Evolutionary conservation across 202 grass and related monocot species (phyloP), one percentile per base, ranked within the genome.

Genomic region (Setaria viridis): DNA sequence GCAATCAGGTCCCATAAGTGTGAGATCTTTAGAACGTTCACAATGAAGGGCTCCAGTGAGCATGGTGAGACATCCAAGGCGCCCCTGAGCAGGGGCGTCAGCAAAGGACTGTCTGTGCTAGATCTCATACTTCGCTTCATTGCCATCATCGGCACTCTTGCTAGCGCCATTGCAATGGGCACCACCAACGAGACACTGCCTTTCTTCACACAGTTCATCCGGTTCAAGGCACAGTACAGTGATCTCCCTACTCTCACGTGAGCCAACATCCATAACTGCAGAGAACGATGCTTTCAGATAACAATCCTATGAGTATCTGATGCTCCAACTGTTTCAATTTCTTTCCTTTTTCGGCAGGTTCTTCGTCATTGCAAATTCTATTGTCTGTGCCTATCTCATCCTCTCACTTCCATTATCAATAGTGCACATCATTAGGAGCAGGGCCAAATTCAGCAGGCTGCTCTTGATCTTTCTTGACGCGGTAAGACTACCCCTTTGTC

Each of bases 131-230:
- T 95, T 15, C 93, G 93, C 42, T 29, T 88, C 55, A 34, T 93
- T 0, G 89, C 93, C 2, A 83, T 91, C 79, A 73, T 95, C 2
- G 81, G 91, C 48, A 91, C 93, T 59, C 91, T 95, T 16, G 91
- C 86, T 0, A 93, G 93, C 55, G 93, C 93, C 81, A 95, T 95
- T 45, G 85, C 93, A 47, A 95, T 93, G 93, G 93, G 93, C 42
- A 95, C 93, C n/a, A 93, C 93, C 86, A 88, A 89, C 20, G 80
- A 95, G 71, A 93, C 89, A 0, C 78, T 95, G 77, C 89, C 91
- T 62, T 91, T 91, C 87, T 93, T 95, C 73, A 91, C 89, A 0
- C 93, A 88, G 62, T 93, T 95, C 88, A 86, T 95, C 80, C 91
- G 50, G 58, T 95, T 95, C 93, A 95, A 93, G 74, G 91, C 86